phyloP scores from a whole-genome alignment of 2,329 filamentous ascomycete species.

The Pezicula neosporulosa region DNA sequence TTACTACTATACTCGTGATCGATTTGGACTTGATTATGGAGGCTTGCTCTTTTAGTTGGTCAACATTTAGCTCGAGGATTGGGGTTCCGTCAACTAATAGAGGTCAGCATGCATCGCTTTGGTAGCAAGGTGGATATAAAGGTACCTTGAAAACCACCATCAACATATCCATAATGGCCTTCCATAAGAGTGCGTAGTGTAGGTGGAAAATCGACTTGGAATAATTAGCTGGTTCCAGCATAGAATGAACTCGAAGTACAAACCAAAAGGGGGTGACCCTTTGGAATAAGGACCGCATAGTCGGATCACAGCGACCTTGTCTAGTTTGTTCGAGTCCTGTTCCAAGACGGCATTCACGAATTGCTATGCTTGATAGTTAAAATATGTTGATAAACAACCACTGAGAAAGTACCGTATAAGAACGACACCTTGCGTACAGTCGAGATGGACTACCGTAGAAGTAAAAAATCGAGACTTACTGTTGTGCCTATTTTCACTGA shows the following conservation, averaged over 20 bases:
- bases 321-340: conserved; percentile 43
- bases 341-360: conserved; percentile 50
- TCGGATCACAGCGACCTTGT: conserved; percentile 48
- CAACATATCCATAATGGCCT: conserved; percentile 46
- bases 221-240: background rate
- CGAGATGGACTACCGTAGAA: conserved; percentile 40
- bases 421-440: conserved; percentile 19
- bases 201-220: conserved; percentile 39
- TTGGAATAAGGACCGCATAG: conserved; percentile 43
- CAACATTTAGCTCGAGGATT: conserved; percentile 16
- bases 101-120: background rate
- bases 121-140: background rate
- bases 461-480: conserved; percentile 33
- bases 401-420: background rate
- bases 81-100: conserved; percentile 21
- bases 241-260: too few relatives aligned
- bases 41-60: conserved; percentile 25
- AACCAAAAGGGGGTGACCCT: conserved; percentile 42
- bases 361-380: conserved; percentile 25
- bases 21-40: conserved; percentile 23
- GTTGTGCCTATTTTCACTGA: conserved; percentile 44
- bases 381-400: background rate
- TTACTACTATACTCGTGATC: conserved; percentile 47
- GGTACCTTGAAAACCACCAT: conserved; percentile 29
- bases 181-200: conserved; percentile 41